Evolutionary conservation across 495 filamentous ascomycete genomes (phyloP).

Genomic region (Talaromyces thailandensis): DNA sequence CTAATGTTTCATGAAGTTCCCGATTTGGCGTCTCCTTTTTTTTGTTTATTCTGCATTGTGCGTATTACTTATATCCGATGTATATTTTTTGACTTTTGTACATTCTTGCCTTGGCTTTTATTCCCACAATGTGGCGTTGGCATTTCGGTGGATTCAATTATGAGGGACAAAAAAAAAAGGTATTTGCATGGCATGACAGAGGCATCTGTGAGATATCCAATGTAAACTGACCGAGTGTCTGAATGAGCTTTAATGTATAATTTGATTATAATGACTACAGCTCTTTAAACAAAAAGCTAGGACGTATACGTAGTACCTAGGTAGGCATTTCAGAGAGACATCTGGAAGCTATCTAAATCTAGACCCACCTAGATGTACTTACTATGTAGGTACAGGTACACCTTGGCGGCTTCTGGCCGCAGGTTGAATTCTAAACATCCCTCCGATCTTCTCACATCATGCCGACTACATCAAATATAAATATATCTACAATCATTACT

Average conservation of each 20-base stretch:
- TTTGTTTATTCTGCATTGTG: background rate
- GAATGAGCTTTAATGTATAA: background rate
- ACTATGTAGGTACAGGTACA: background rate
- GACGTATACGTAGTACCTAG: no score
- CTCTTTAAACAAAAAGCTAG: background rate
- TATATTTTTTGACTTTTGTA: background rate
- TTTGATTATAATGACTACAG: background rate
- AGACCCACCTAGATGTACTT: background rate
- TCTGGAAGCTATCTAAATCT: background rate
- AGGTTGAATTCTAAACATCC: background rate
- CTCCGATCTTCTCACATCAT: background rate
- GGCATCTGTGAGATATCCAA: background rate
- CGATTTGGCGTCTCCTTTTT: background rate
- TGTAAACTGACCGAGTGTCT: background rate
- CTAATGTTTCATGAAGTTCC: background rate
- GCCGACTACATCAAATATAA: conserved; percentile 16
- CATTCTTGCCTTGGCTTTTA: background rate
- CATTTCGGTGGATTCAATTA: background rate
- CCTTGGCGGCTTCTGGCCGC: background rate
- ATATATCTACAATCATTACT: conserved; percentile 21
- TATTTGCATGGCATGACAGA: background rate
- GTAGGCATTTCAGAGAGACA: background rate
- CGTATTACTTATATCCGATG: background rate
- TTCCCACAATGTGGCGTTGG: background rate
- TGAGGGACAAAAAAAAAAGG: background rate